Evolutionary conservation across 2,329 filamentous ascomycete species (phyloP), one percentile per base, ranked within the genome.

Genomic region (Neoarthrinium moseri): DNA sequence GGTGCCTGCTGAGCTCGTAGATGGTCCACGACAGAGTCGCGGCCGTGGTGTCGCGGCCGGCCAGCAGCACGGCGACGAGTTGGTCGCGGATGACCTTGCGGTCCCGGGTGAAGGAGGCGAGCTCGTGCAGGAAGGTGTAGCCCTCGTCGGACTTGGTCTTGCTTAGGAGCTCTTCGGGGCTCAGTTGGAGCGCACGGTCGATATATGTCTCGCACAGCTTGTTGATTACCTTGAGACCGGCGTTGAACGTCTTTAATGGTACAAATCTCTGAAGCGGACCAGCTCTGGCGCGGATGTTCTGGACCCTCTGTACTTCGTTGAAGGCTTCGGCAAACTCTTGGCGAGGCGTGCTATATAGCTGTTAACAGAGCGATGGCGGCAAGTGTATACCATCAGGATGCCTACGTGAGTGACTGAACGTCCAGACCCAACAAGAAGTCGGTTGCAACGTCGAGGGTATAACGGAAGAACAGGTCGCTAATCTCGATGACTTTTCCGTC

Each of bases 21-120:
- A 96, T 75, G 27, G 81, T 75, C 86, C 90, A 96, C 0, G 84
- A 87, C 1, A 96, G 75, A 0, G 88, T 90, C 13, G 77, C 81
- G 23, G 91, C 91, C 0, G 91, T 96, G 12, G 91, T 96, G 65
- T 96, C 91, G 30, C 88, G 80, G 11, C 89, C 91, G 2, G 91
- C 91, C 13, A 96, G 79, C 3, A 96, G 78, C 10, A 96, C 80
- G 35, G 86, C 84, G 13, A 94, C 78, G 38, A 96, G 74, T 66
- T 96, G 91, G 66, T 96, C 91, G 26, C 90, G 87, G 12, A 96
- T 77, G 4, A 90, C 79, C 44, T 75, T 78, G 46, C 74, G 74
- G 59, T 86, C 80, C 26, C 87, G 82, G 0, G 91, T 96, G 69
- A 89, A 91, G 30, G 78, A 76, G 35, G 90, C 89, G 3, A 96